Evolutionary conservation across 441 rosid genomes (phyloP), one percentile per base, ranked within the genome.

Genomic region (Croton laevigatus): DNA sequence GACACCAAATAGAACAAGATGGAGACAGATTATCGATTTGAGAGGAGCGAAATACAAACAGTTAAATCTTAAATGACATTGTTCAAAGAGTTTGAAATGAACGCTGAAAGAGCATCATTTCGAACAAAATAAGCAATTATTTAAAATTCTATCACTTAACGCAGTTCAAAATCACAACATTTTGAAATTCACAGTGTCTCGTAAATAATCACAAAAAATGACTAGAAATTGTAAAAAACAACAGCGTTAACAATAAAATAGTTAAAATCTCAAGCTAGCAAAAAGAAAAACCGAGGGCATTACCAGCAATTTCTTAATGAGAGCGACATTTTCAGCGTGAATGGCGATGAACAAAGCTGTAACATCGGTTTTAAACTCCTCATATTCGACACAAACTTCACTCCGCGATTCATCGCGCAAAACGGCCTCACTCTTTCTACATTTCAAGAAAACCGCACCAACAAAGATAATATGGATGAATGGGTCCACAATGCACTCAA

Each of bases 291-390:
- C 22, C 22, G 13, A 48, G 59, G 5, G 17, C 37, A 57, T 40
- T 87, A 95, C 99, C 92, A 95, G 88, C 52, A 95, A 63, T 67
- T 80, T 78, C 89, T 84, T 95, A 53, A 93, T 91, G 76, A 95
- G 88, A 67, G 84, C 78, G 11, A 81, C 84, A 80, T 87, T 89
- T 80, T 98, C 98, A 40, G 78, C 80, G 53, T 87, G 94, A 58
- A 81, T 93, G 59, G 97, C 95, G 75, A 93, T 87, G 79, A 93
- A 91, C 72, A 95, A 80, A 64, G 99, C 87, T 13, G 95, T 85
- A 45, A 95, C 98, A 60, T 93, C 97, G n/a, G 97, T 89, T 82
- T 81, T 91, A 69, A 93, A 87, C 87, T 95, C 99, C 79, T 88
- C 94, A 66, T 81, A 85, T 74, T 82, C 91, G 0, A 91, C 82